Percentiles rank a stretch among this genome's conserved stretches.
phyloP scores from a whole-genome alignment of 2,329 filamentous ascomycete genomes.

The Botrytis sinoallii region DNA sequence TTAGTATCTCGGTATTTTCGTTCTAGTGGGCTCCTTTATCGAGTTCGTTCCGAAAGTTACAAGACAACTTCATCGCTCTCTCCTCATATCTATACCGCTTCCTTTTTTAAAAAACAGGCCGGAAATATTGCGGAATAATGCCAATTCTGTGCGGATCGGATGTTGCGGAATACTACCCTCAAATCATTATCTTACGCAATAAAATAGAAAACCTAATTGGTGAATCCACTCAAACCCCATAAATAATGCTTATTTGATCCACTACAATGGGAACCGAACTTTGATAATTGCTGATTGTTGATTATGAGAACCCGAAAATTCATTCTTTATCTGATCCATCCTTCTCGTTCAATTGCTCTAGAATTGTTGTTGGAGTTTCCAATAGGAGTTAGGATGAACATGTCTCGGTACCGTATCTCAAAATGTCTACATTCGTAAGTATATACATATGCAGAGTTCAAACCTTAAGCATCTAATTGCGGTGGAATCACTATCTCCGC shows the following conservation, averaged over 20 bases:
- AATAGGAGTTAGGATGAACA: not conserved
- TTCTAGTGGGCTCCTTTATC: not conserved
- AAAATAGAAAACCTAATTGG: not conserved
- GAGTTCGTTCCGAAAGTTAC: no score
- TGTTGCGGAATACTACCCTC: not conserved
- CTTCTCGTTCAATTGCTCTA: not conserved
- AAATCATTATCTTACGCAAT: not conserved
- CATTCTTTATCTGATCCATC: not conserved
- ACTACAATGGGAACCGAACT: not conserved
- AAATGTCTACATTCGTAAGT: not conserved
- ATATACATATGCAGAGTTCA: not conserved
- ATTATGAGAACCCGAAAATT: not conserved
- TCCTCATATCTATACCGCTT: not conserved
- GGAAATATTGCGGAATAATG: not conserved
- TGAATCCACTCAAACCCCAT: not conserved
- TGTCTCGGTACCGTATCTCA: not conserved
- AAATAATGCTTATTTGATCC: not conserved
- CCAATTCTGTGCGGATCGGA: not conserved
- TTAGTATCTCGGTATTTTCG: no score
- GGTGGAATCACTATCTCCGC: not conserved
- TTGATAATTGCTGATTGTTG: not conserved
- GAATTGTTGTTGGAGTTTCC: not conserved
- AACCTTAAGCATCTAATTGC: not conserved
- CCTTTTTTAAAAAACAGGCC: not conserved
- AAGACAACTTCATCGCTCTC: rapidly evolving